Percentiles rank a stretch among this genome's conserved stretches.
Evolutionary conservation across 306 rosid genomes (phyloP).

Genomic region (Styphnolobium japonicum): DNA sequence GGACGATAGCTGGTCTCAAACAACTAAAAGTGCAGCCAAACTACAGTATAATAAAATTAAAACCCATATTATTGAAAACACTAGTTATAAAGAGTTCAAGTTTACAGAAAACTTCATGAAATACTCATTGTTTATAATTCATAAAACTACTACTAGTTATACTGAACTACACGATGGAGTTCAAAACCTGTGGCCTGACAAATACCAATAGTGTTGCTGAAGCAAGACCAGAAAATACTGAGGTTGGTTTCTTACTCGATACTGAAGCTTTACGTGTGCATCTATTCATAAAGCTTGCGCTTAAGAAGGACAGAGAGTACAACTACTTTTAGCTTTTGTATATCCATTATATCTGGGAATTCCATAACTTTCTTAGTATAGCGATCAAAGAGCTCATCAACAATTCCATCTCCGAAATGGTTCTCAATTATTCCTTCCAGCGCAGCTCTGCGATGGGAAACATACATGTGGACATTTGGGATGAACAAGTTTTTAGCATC

Average conservation of each 20-base stretch:
- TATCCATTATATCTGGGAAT: conserved; percentile 5
- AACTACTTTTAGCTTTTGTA: not conserved
- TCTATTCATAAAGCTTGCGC: conserved; percentile 3
- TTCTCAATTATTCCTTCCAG: conserved; percentile 23
- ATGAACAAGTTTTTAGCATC: not conserved
- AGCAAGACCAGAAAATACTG: not conserved
- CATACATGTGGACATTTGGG: not conserved
- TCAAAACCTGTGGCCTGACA: not conserved
- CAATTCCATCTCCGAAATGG: conserved; percentile 29
- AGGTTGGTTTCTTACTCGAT: not conserved
- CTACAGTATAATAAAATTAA: not conserved
- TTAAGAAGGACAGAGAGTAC: conserved; percentile 24
- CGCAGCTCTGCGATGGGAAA: conserved; percentile 11
- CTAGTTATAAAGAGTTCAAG: not conserved
- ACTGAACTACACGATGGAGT: not conserved
- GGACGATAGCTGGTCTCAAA: not conserved
- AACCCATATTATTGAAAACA: too few species aligned
- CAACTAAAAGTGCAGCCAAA: not conserved
- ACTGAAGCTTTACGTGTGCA: not conserved
- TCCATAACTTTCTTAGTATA: conserved; percentile 19
- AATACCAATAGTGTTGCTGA: not conserved
- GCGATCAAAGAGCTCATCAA: conserved; percentile 29
- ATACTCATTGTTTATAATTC: not conserved
- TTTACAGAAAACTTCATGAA: not conserved
- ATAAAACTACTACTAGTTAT: not conserved